A percentile compares a stretch with the other conserved stretches of the same genome.
Conservation (phyloP, 2,329 filamentous ascomycete species). For the Paracamarosporium sp. region DNA sequence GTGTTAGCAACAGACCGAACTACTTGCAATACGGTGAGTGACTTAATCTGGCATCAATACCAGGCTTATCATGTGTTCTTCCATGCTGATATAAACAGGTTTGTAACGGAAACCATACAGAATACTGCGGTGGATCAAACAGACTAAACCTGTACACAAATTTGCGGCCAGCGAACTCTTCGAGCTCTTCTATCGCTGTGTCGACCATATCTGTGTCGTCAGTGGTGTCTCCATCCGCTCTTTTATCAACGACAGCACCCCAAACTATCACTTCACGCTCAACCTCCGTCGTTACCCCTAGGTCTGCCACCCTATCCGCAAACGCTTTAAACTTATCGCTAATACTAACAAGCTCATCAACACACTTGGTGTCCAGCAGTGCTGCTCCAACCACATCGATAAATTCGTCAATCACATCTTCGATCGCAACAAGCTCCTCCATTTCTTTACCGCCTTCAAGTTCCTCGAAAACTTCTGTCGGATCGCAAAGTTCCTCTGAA, state of each 20-base stretch:
- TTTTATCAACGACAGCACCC: background rate
- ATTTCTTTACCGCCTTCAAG: too few relatives aligned
- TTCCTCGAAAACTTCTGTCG: too few relatives aligned
- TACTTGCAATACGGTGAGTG: constrained; percentile 47
- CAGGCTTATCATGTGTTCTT: background rate
- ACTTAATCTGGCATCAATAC: background rate
- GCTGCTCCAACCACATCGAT: background rate
- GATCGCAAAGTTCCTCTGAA: too few relatives aligned
- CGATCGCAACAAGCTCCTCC: background rate
- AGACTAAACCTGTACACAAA: constrained; percentile 13
- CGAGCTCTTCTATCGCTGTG: background rate
- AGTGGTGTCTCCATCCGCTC: background rate
- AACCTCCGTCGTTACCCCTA: background rate
- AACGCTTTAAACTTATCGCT: too few relatives aligned
- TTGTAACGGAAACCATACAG: constrained; percentile 33
- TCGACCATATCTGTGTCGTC: background rate
- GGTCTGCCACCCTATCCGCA: background rate
- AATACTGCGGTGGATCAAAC: constrained; percentile 18
- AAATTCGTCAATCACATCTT: background rate
- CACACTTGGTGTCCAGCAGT: too few relatives aligned
- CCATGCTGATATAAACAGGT: constrained; percentile 8
- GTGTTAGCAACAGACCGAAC: constrained; percentile 1
- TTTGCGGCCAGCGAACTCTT: background rate
- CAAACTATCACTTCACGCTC: background rate
- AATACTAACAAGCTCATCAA: too few relatives aligned